Conservation (phyloP, 192 early-diverging fungal genomes). For the Linnemannia elongata region DNA sequence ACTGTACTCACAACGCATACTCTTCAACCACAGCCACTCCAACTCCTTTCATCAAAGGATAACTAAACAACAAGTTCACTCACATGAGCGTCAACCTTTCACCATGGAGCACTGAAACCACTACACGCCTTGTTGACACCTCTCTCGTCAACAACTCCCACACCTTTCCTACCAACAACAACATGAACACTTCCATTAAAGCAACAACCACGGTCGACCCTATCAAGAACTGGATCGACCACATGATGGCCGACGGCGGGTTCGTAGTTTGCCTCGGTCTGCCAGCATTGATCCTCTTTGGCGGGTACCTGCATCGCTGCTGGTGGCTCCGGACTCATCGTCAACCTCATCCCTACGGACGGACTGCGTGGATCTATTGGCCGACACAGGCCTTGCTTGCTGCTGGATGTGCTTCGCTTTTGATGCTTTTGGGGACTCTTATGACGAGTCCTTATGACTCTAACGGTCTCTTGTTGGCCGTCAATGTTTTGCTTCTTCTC, state of each 20-base stretch:
- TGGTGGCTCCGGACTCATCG: constrained; percentile 9
- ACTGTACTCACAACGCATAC: neutral
- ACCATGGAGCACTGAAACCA: neutral
- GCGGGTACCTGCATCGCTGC: neutral
- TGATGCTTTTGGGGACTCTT: neutral
- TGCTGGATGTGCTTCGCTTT: neutral
- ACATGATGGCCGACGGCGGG: constrained; percentile 4
- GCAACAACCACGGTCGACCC: neutral
- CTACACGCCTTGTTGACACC: neutral
- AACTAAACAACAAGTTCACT: neutral
- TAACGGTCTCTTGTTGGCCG: neutral
- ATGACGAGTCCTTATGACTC: neutral
- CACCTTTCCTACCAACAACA: neutral
- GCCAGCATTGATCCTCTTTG: constrained; percentile 1
- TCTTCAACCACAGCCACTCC: neutral
- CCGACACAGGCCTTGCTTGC: constrained; percentile 12
- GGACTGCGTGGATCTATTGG: constrained; percentile 21
- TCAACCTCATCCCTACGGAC: constrained; percentile 6
- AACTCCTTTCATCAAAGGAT: neutral
- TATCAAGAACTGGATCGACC: constrained; percentile 3
- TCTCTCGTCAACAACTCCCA: neutral
- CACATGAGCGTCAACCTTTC: constrained; percentile 5
- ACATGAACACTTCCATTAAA: neutral
- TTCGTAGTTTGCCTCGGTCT: neutral
- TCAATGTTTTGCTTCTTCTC: neutral